Percentiles rank a stretch among this genome's conserved stretches.
phyloP scores from a whole-genome alignment of 2,329 filamentous ascomycete species.

The Septoria linicola region DNA sequence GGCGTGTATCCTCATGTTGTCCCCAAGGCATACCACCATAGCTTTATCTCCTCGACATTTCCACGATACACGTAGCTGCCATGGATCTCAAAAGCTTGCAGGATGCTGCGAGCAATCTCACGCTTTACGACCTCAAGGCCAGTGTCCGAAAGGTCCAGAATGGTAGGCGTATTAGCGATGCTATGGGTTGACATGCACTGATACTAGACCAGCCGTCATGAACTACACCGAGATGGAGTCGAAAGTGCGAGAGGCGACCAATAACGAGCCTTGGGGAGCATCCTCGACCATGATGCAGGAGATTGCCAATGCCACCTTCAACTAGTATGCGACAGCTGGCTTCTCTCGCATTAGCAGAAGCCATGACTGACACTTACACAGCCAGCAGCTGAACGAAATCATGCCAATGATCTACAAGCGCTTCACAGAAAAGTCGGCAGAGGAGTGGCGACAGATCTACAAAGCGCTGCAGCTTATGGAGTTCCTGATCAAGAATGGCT shows the following conservation, averaged over 20 bases:
- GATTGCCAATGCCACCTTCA: conserved; percentile 96
- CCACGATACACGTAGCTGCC: conserved; percentile 33
- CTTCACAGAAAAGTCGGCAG: conserved; percentile 96
- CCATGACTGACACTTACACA: conserved; percentile 42
- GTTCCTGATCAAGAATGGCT: conserved; percentile 96
- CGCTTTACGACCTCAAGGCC: conserved; percentile 92
- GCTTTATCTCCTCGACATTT: neutral
- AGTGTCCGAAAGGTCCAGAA: conserved; percentile 94
- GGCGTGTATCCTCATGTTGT: too few relatives aligned
- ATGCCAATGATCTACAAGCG: conserved; percentile 99
- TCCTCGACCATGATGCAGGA: conserved; percentile 89
- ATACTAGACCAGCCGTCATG: conserved; percentile 71
- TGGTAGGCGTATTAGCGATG: conserved; percentile 60
- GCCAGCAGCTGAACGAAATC: conserved; percentile 95
- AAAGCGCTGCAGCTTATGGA: conserved; percentile 93
- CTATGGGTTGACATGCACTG: neutral
- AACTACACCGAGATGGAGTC: conserved; percentile 95
- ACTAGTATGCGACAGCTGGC: conserved; percentile 67
- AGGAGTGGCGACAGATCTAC: conserved; percentile 99
- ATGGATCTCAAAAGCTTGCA: conserved; percentile 88
- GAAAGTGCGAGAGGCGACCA: conserved; percentile 90
- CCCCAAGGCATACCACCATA: neutral
- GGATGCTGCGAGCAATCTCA: conserved; percentile 85
- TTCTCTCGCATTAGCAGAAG: neutral
- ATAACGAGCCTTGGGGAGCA: conserved; percentile 96